Base-by-base conservation (phyloP, 2,329 filamentous ascomycete genomes). In the Aspergillus fijiensis region DNA sequence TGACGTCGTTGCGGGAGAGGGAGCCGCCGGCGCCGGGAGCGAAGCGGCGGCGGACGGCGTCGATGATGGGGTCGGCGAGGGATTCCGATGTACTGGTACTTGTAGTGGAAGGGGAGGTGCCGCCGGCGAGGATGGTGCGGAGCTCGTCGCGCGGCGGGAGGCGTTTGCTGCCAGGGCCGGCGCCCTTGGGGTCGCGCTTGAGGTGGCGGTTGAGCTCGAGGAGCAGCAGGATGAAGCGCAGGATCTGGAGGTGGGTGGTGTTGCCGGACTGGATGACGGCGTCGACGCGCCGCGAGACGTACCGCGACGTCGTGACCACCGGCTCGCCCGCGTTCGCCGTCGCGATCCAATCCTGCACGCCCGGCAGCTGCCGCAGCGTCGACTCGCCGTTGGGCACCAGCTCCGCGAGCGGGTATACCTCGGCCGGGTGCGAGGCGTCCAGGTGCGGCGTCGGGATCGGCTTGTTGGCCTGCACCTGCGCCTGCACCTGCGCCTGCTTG, bases 391-490 rank as follows among this genome's bases (percentile, higher is more conserved):
- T 74, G 4, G 78, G 77, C 9, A 82, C 74, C 49, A 82, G 72
- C 7, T 65, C 64, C 12, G 77, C 74, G 58, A 81, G 63, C 4
- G 76, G 65, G 66, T 82, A 82, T n/a, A 81, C 79, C 31, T 81
- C 75, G 2, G 72, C 69, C 10, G 80, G 79, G 55, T 79, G 76
- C 27, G 72, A 71, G 14, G 79, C 78, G 23, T 70, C 66, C 31
- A 81, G 66, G 67, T 82, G 75, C 10, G 79, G 71, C 4, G 67
- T 70, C 2, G 80, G 80, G 27, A 80, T 63, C 12, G 80, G 80
- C 63, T 82, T 82, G 59, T 74, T 73, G 52, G 76, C 77, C 70
- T 80, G 77, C 42, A 80, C 74, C 62, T 77, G 72, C 51, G 76
- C 74, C 63, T 79, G 75, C 33, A 78, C 65, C 35, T 69, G 68